These are phyloP conservation scores for Eimeria acervulina DNA, from an alignment of 169 alveolate species.

Conservation along the genomic window DNA sequence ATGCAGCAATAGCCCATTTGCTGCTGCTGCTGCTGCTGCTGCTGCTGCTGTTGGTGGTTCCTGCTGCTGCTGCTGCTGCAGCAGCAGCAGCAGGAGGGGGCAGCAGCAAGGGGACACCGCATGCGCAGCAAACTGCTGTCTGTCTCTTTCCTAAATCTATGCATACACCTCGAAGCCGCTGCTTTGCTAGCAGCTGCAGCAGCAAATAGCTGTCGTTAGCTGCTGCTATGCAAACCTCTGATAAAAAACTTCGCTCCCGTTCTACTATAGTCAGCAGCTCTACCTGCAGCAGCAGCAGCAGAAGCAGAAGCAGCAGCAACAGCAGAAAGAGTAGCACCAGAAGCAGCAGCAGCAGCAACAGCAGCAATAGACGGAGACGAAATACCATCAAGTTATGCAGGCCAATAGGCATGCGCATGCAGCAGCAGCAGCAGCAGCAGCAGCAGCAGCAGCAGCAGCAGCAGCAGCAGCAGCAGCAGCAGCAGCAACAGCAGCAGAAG, in stretches of 20 bases:
- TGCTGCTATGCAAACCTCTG: neutral
- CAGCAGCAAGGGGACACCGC: conserved; percentile 39
- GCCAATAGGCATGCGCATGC: no score
- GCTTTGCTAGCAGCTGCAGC: conserved; percentile 29
- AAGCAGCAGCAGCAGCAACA: neutral
- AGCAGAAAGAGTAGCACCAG: no score
- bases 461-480: neutral
- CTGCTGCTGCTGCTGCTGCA: conserved; percentile 8
- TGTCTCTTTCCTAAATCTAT: neutral
- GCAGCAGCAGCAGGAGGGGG: conserved; percentile 53
- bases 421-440: neutral
- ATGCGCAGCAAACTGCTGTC: neutral
- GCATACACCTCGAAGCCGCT: neutral
- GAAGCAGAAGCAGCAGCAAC: no score
- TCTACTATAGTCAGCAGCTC: neutral
- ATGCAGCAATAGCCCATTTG: neutral
- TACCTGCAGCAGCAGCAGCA: no score
- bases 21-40: conserved; percentile 36
- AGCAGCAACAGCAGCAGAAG: no score
- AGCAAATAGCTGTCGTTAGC: conserved; percentile 30
- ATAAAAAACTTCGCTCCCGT: neutral
- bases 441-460: neutral
- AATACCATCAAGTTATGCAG: neutral
- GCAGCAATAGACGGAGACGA: neutral
- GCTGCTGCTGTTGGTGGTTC: conserved; percentile 1